These are phyloP conservation scores for Bauhinia variegata DNA, from an alignment of 306 rosid species.

Conservation along the genomic window DNA sequence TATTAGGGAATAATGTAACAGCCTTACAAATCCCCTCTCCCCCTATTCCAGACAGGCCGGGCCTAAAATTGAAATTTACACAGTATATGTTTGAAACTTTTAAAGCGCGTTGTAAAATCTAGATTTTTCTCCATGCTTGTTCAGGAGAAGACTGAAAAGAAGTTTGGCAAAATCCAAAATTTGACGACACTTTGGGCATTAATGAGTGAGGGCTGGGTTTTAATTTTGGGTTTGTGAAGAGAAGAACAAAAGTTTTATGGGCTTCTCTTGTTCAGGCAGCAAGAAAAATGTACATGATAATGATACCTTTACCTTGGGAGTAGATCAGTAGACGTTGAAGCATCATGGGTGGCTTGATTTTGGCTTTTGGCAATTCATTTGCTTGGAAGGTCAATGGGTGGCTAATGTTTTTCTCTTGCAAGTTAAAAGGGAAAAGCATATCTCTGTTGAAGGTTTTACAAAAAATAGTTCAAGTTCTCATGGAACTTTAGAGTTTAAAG, in stretches of 20 bases:
- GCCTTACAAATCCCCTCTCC: no score
- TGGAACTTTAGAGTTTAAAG: no score
- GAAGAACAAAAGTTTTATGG: background rate
- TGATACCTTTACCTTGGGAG: background rate
- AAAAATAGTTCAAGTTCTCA: no score
- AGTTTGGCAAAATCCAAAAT: background rate
- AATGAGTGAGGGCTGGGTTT: slow-evolving; percentile 10
- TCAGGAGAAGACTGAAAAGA: background rate
- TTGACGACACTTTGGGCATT: background rate
- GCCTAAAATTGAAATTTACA: no score
- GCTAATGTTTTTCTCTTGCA: background rate
- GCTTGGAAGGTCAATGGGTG: slow-evolving; percentile 15
- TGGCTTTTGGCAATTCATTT: slow-evolving; percentile 21
- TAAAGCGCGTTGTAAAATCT: background rate
- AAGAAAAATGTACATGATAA: slow-evolving; percentile 11
- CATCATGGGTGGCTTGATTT: background rate
- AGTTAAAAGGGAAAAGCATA: no score
- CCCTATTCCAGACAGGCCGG: no score
- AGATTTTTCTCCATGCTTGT: background rate
- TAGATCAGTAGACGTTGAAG: background rate
- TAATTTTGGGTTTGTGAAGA: background rate
- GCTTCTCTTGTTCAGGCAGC: slow-evolving; percentile 19
- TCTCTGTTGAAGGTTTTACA: no score
- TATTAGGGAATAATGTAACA: no score
- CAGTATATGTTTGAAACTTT: background rate